Evolutionary conservation across 768 basidiomycete species (phyloP).

Genomic region (Stropharia rugosoannulata): DNA sequence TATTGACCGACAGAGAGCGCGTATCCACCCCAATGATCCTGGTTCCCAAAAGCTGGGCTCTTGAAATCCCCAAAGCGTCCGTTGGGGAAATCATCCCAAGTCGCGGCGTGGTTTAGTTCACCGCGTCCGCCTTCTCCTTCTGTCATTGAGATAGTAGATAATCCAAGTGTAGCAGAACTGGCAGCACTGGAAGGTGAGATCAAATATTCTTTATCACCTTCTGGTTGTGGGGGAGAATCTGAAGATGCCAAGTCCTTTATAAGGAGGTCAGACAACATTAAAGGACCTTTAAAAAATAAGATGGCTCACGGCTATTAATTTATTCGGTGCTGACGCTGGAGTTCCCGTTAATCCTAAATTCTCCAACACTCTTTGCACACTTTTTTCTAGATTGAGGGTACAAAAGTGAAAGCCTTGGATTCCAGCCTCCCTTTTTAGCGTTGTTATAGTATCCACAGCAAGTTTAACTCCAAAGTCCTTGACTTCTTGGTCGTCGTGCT

Average conservation of each 20-base stretch:
- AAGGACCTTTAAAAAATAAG: neutral
- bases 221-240: slow-evolving; percentile 23
- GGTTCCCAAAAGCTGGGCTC: slow-evolving; percentile 90
- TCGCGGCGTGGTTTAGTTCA: slow-evolving; percentile 73
- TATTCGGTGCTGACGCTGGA: slow-evolving; percentile 46
- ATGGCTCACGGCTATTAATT: slow-evolving; percentile 60
- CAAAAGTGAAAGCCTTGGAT: slow-evolving; percentile 88
- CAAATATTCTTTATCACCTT: slow-evolving; percentile 36
- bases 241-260: slow-evolving; percentile 40
- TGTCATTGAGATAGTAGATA: slow-evolving; percentile 47
- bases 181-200: slow-evolving; percentile 69
- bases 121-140: slow-evolving; percentile 66
- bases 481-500: slow-evolving; percentile 93
- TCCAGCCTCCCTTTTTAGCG: slow-evolving; percentile 51
- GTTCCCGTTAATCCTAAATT: slow-evolving; percentile 67
- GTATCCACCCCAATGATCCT: slow-evolving; percentile 76
- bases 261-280: slow-evolving; percentile 1
- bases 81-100: slow-evolving; percentile 97
- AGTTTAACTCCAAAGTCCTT: slow-evolving; percentile 93
- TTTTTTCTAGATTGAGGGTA: slow-evolving; percentile 96
- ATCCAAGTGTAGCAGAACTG: slow-evolving; percentile 54
- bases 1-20: slow-evolving; percentile 48
- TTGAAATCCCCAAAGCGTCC: slow-evolving; percentile 98
- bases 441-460: slow-evolving; percentile 76
- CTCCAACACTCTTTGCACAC: slow-evolving; percentile 84